Conservation (phyloP, 2,329 filamentous ascomycete species). For the Cladosporium velox region DNA sequence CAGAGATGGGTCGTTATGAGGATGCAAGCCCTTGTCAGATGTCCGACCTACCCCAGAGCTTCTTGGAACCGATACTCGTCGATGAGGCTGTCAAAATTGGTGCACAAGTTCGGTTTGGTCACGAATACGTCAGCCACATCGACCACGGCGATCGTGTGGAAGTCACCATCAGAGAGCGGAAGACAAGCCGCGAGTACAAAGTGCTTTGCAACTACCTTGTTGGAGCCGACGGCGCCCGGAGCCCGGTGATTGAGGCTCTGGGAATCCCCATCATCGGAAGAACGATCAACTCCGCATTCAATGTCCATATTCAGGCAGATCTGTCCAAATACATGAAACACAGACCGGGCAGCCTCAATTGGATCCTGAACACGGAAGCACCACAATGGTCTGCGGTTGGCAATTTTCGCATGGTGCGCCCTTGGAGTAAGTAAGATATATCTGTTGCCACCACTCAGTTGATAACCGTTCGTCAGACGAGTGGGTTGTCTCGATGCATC, state of each 20-base stretch:
- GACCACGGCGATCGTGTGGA: slow-evolving; percentile 31
- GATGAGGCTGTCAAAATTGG: slow-evolving; percentile 35
- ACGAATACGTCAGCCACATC: slow-evolving; percentile 34
- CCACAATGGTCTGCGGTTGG: slow-evolving; percentile 52
- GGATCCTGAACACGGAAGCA: slow-evolving; percentile 56
- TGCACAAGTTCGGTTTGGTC: slow-evolving; percentile 38
- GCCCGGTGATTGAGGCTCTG: slow-evolving; percentile 45
- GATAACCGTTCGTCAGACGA: slow-evolving; percentile 36
- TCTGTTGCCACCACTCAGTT: too few species aligned
- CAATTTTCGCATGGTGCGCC: slow-evolving; percentile 60
- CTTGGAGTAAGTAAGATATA: slow-evolving; percentile 46
- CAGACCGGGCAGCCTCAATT: slow-evolving; percentile 59
- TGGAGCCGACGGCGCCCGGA: slow-evolving; percentile 56
- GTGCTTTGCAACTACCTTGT: slow-evolving; percentile 57
- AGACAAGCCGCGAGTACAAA: slow-evolving; percentile 42
- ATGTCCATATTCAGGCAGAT: slow-evolving; percentile 52
- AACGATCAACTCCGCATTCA: slow-evolving; percentile 44
- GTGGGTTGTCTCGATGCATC: slow-evolving; percentile 53
- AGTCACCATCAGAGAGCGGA: slow-evolving; percentile 42
- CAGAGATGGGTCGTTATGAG: slow-evolving; percentile 36
- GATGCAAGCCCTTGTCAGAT: slow-evolving; percentile 39
- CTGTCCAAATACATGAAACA: slow-evolving; percentile 49
- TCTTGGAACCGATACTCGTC: slow-evolving; percentile 42
- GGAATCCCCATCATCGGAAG: slow-evolving; percentile 48
- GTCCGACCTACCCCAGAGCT: slow-evolving; percentile 42